Percentiles rank a stretch among this genome's conserved stretches.
Conservation (phyloP, 169 alveolate genomes). For the Fabrea salina region DNA sequence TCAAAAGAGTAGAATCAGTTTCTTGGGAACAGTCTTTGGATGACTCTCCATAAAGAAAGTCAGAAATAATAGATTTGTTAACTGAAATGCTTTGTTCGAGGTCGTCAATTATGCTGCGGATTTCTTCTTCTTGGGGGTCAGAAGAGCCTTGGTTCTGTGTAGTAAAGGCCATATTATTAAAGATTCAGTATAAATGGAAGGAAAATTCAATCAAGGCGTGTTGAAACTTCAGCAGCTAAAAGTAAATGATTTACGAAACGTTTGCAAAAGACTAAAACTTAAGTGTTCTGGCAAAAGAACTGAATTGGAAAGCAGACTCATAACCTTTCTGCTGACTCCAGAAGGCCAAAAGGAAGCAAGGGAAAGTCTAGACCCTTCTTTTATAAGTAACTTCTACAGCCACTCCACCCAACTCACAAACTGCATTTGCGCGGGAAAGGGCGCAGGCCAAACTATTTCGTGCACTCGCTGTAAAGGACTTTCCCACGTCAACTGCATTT, state of each 20-base stretch:
- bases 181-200: too few relatives aligned
- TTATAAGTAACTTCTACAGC: not conserved
- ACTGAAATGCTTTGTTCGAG: slow-evolving; percentile 7
- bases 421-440: not conserved
- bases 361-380: not conserved
- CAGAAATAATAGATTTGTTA: not conserved
- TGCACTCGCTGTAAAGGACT: not conserved
- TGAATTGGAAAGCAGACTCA: not conserved
- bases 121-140: not conserved
- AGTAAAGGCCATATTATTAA: too few relatives aligned
- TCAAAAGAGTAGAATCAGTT: not conserved
- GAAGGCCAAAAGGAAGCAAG: not conserved
- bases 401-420: too few relatives aligned
- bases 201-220: too few relatives aligned
- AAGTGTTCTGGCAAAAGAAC: not conserved
- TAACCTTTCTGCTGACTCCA: not conserved
- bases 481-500: not conserved
- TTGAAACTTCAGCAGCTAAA: too few relatives aligned
- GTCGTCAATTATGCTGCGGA: not conserved
- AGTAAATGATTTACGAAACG: not conserved
- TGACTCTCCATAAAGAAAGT: not conserved
- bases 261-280: not conserved
- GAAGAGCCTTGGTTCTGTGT: too few relatives aligned
- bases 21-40: not conserved
- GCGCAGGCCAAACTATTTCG: too few relatives aligned